Evolutionary conservation across 768 basidiomycete species (phyloP).

Genomic region (Russula sp.): DNA sequence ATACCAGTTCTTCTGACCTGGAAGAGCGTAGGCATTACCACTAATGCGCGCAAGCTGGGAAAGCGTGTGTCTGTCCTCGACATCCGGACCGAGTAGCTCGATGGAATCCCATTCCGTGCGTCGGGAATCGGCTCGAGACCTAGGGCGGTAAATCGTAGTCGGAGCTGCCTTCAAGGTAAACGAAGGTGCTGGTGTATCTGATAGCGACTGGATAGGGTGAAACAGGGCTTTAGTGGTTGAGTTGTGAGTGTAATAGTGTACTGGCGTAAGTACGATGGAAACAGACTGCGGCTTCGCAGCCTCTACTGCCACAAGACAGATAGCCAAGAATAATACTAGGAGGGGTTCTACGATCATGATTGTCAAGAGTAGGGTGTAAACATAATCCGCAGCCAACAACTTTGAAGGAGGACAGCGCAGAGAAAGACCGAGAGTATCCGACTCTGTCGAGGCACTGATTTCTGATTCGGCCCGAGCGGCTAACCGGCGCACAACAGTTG

Average conservation of each 20-base stretch:
- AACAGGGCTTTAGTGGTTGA: background rate
- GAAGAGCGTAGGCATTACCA: slow-evolving; percentile 81
- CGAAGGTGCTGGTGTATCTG: slow-evolving; percentile 8
- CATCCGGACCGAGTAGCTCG: slow-evolving; percentile 66
- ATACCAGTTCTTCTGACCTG: slow-evolving; percentile 73
- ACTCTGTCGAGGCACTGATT: background rate
- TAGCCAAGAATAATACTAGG: background rate
- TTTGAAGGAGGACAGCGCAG: background rate
- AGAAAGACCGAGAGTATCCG: background rate
- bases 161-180: slow-evolving; percentile 41
- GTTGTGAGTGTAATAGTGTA: slow-evolving; percentile 1
- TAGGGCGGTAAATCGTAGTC: slow-evolving; percentile 57
- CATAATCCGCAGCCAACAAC: background rate
- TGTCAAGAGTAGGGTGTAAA: background rate
- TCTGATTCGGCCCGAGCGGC: background rate
- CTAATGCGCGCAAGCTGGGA: slow-evolving; percentile 80
- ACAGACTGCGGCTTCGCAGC: slow-evolving; percentile 1
- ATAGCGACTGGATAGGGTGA: background rate
- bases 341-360: background rate
- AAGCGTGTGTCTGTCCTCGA: slow-evolving; percentile 74
- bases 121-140: slow-evolving; percentile 45
- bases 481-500: background rate
- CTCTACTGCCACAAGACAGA: background rate
- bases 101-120: slow-evolving; percentile 61
- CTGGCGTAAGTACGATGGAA: slow-evolving; percentile 6